Conservation (phyloP, 176 grass and related monocot genomes). For the Avena sativa region DNA sequence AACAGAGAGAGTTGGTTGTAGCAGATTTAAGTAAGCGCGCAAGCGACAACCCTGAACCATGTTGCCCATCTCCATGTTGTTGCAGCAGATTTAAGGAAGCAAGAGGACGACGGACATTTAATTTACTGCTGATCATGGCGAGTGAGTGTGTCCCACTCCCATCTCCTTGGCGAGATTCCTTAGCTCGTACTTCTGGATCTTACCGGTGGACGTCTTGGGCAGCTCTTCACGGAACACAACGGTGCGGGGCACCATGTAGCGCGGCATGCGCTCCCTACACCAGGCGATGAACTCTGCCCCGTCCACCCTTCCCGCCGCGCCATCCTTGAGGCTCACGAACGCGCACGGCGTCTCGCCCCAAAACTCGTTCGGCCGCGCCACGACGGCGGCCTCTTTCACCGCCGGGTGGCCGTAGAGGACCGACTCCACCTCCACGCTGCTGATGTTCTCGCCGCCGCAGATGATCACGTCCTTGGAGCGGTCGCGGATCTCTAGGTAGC, state of each 20-base stretch:
- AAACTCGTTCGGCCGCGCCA: conserved; percentile 66
- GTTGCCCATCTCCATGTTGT: neutral
- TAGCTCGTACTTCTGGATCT: neutral
- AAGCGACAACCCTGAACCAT: neutral
- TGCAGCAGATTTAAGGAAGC: neutral
- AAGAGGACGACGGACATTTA: neutral
- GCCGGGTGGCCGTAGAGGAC: conserved; percentile 73
- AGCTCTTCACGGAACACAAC: neutral
- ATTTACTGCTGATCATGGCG: neutral
- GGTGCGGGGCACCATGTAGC: neutral
- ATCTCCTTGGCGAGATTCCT: neutral
- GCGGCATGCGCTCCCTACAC: neutral
- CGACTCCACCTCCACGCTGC: conserved; percentile 90
- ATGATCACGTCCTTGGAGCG: conserved; percentile 97
- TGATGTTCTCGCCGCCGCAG: conserved; percentile 89
- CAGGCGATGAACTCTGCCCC: neutral
- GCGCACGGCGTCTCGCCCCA: conserved; percentile 95
- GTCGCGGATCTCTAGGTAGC: conserved; percentile 85
- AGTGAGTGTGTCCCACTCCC: neutral
- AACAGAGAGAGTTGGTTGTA: too few relatives aligned
- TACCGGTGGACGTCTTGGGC: neutral
- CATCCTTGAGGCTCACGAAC: conserved; percentile 59
- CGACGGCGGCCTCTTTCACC: conserved; percentile 77
- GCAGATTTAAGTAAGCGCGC: too few relatives aligned
- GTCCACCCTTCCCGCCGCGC: neutral